Percentiles rank a stretch among this genome's conserved stretches.
These are phyloP conservation scores for Anthracocystis panici-leucophaei DNA, from an alignment of 1,284 basidiomycete genomes.

Conservation along the genomic window DNA sequence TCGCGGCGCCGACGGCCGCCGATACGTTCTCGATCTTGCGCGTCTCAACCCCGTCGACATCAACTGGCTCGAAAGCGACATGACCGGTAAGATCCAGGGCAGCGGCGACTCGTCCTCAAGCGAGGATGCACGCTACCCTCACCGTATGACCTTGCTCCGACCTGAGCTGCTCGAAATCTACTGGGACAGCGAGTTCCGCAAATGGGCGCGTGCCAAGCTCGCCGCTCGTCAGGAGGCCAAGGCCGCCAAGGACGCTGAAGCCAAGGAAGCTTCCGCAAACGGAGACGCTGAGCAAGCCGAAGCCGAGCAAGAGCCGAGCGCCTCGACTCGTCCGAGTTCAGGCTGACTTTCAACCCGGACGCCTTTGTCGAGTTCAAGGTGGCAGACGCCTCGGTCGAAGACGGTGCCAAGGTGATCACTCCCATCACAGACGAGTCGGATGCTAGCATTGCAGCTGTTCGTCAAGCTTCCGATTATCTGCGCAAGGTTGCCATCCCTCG, in stretches of 20 bases:
- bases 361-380: conserved; percentile 72
- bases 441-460: conserved; percentile 73
- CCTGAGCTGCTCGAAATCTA: conserved; percentile 74
- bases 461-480: conserved; percentile 73
- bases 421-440: conserved; percentile 72
- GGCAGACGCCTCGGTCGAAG: conserved; percentile 38
- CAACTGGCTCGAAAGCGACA: conserved; percentile 74
- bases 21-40: conserved; percentile 74
- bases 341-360: conserved; percentile 75
- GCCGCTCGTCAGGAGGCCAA: conserved; percentile 60
- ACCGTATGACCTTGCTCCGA: conserved; percentile 74
- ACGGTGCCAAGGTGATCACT: conserved; percentile 53
- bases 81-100: conserved; percentile 67
- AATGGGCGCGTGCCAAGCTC: conserved; percentile 73
- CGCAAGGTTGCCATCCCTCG: conserved; percentile 72
- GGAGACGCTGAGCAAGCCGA: conserved; percentile 28
- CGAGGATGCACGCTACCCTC: conserved; percentile 71
- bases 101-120: conserved; percentile 35
- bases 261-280: conserved; percentile 41
- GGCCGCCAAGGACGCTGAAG: conserved; percentile 35
- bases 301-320: conserved; percentile 48
- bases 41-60: conserved; percentile 74
- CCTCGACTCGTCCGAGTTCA: conserved; percentile 71
- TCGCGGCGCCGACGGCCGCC: conserved; percentile 73
- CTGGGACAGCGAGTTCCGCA: conserved; percentile 73